Base-by-base conservation (phyloP, 2,329 filamentous ascomycete species). In the Calonectria ilicicola region DNA sequence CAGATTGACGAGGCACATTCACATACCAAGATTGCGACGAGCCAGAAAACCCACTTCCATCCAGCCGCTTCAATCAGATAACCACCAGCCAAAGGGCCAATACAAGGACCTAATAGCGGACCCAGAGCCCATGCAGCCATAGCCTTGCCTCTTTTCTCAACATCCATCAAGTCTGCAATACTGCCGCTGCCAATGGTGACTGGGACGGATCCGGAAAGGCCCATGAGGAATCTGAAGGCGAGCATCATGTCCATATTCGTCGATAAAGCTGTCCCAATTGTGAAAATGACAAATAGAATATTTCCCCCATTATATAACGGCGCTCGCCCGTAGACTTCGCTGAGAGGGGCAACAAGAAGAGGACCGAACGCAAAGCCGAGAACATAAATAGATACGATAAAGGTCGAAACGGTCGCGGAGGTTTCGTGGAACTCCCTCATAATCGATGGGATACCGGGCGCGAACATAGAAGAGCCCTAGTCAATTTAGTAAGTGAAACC, bases 101-200 rank as follows among this genome's bases (percentile, higher is more conserved):
- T 70, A 1, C 86, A 85, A 0, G 91, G 90, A 0, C 91, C 91
- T 1, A 89, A 85, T 2, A 93, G 86, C 0, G 93, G 90, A 0
- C 91, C 89, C 83, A 92, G 87, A 0, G 91, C 90, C 81, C 93
- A 94, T 1, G 89, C 87, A 0, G 92, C 89, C 82, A 93, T 91
- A 1, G 92, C 92, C 10, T 88, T 88, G 4, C 91, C 92, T 62
- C 92, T 86, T 73, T 92, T 81, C 46, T 89, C 87, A 0, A 91
- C 85, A 0, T 86, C 83, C 83, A 88, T 93, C 46, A 94, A 87
- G 82, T 94, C 93, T 19, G 89, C 89, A 14, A 94, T 82, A 0
- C 93, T 91, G 6, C 92, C 92, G 12, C 91, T 91, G 0, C 91
- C 92, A 77, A 92, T 92, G 1, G 91, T 93, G 5, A 94, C 85